Evolutionary conservation across 306 rosid species (phyloP).

Genomic region (Sphenostylis stenocarpa): DNA sequence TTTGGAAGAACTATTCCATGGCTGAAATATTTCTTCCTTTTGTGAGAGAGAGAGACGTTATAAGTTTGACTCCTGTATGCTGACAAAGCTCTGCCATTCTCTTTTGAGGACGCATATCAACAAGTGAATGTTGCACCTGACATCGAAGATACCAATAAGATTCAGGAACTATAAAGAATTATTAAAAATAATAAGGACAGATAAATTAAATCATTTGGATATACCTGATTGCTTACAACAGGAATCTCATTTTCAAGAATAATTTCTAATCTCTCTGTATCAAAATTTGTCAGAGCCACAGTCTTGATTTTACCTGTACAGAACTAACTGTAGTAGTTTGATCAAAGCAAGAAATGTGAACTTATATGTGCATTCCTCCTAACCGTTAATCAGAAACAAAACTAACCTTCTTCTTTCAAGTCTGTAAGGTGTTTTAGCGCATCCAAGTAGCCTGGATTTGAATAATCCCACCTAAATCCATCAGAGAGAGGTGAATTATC

Average conservation of each 20-base stretch:
- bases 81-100: slow-evolving; percentile 90
- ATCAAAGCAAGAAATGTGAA: slow-evolving; percentile 40
- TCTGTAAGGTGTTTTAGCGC: slow-evolving; percentile 94
- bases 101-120: slow-evolving; percentile 95
- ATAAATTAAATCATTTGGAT: slow-evolving; percentile 12
- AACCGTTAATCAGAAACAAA: slow-evolving; percentile 6
- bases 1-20: slow-evolving; percentile 7
- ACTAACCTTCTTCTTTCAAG: slow-evolving; percentile 82
- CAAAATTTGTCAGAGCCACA: slow-evolving; percentile 84
- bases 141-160: neutral
- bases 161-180: slow-evolving; percentile 1
- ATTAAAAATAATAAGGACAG: neutral
- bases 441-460: slow-evolving; percentile 86
- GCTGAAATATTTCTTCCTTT: neutral
- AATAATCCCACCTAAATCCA: slow-evolving; percentile 87
- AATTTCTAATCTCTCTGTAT: slow-evolving; percentile 83
- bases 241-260: slow-evolving; percentile 91
- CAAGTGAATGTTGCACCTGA: slow-evolving; percentile 91
- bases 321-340: slow-evolving; percentile 33
- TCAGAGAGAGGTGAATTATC: slow-evolving; percentile 30
- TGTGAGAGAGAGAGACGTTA: slow-evolving; percentile 65
- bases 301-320: slow-evolving; percentile 90
- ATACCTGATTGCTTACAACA: slow-evolving; percentile 95
- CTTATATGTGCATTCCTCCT: neutral
- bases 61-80: slow-evolving; percentile 93